Evolutionary conservation across 371 early-diverging fungal species (phyloP).

Genomic region (Mucor circinelloides): DNA sequence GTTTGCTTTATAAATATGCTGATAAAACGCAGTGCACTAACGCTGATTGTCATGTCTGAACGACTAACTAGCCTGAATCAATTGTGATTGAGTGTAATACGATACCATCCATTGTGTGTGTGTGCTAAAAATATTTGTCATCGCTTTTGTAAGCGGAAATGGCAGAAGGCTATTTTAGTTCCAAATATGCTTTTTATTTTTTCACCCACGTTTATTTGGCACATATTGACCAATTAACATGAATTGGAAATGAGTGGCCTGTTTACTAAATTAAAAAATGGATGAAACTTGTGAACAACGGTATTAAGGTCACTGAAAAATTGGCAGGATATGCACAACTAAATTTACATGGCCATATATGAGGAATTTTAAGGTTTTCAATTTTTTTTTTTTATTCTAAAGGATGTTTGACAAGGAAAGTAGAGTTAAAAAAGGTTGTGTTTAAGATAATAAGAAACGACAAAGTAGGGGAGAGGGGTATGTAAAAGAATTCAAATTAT

Average conservation of each 20-base stretch:
- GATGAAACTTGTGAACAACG: background rate
- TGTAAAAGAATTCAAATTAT: slow-evolving; percentile 7
- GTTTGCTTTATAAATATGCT: too few relatives aligned
- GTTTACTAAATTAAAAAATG: background rate
- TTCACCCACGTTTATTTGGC: slow-evolving; percentile 1
- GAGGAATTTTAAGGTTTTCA: background rate
- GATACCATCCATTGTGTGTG: background rate
- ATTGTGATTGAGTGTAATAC: background rate
- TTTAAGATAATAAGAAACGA: background rate
- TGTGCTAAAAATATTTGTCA: background rate
- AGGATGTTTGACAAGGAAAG: slow-evolving; percentile 3
- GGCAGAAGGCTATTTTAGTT: background rate
- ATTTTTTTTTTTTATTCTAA: background rate
- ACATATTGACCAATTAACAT: background rate
- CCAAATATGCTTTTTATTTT: background rate
- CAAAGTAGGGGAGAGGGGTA: background rate
- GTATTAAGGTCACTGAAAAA: background rate
- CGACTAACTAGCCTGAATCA: background rate
- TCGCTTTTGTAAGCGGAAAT: background rate
- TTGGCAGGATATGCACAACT: background rate
- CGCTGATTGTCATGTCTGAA: background rate
- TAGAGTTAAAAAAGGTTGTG: background rate
- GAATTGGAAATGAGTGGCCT: background rate
- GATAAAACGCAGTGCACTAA: too few relatives aligned
- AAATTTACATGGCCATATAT: slow-evolving; percentile 3